Base-by-base conservation (phyloP, 306 rosid genomes). In the Glycyrrhiza uralensis region DNA sequence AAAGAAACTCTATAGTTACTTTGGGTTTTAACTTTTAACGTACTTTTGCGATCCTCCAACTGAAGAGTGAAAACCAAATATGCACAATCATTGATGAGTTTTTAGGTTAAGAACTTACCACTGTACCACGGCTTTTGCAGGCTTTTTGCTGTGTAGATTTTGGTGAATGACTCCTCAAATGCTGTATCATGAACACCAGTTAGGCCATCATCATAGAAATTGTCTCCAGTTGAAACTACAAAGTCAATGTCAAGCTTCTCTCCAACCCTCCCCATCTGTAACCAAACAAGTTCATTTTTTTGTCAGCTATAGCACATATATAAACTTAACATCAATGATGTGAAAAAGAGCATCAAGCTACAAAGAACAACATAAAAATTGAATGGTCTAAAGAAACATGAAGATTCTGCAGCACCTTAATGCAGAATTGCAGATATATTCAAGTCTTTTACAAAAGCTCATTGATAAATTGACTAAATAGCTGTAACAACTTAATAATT, bases 151-250 rank as follows among this genome's bases (percentile, higher is more conserved):
- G 83, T 52, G 81, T 85, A 85, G 19, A 85, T 77, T 14, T 71
- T 52, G 8, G 81, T 74, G 47, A 85, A 85, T 36, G 89, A 85
- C 5, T 85, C 85, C 76, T 82, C 77, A 74, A 85, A 85, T 0
- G 71, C 76, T 2, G 73, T 11, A 22, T 85, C 89, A 18, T 66
- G 72, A 0, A 58, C 69, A 39, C 29, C 9, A 32, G 65, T 77
- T 6, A 85, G 60, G n/a, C 89, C 89, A 70, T 85, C 20, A 42
- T 85, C 89, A 61, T 85, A 85, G 70, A 85, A 85, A 72, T 85
- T 85, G 74, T 85, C 89, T 38, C 89, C 87, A 1, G 89, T 82
- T 0, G 89, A 85, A 36, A 85, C 26, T 41, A 85, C 87, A 39
- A 85, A 85, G 56, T 85, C 81, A 5, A 85, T 80, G 61, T 80